A percentile compares a stretch with the other conserved stretches of the same genome.
Conservation (phyloP, 164 flowering plant genomes). For the Berberis thunbergii region DNA sequence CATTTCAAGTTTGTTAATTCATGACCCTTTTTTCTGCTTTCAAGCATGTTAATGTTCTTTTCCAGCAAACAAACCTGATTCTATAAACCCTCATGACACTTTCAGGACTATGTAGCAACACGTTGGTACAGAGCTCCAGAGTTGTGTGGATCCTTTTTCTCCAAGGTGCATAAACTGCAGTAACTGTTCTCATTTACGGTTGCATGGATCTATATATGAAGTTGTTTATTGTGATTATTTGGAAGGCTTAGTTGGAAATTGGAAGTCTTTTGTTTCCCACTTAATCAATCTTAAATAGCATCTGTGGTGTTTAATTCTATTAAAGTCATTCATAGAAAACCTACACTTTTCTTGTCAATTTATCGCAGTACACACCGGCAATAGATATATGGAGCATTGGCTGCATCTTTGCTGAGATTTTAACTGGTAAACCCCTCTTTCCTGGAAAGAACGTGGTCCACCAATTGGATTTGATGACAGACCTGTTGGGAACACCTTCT, state of each 20-base stretch:
- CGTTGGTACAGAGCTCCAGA: constrained; percentile 99
- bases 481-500: constrained; percentile 85
- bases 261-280: too few species aligned
- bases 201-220: not conserved
- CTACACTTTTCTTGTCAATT: not conserved
- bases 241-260: too few species aligned
- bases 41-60: not conserved
- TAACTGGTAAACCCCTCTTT: constrained; percentile 94
- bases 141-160: constrained; percentile 94
- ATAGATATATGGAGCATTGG: constrained; percentile 99
- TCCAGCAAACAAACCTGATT: not conserved
- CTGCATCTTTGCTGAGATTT: constrained; percentile 92
- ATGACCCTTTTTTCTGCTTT: not conserved
- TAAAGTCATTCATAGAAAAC: too few species aligned
- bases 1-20: not conserved
- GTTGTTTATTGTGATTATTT: not conserved
- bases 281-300: too few species aligned
- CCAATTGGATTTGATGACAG: constrained; percentile 94
- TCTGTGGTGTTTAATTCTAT: too few species aligned
- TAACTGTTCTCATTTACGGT: not conserved
- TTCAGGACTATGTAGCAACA: constrained; percentile 96
- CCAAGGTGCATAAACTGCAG: constrained; percentile 50
- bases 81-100: not conserved
- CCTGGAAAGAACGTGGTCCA: constrained; percentile 99
- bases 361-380: constrained; percentile 90